These are phyloP conservation scores for Boechera retrofracta DNA, from an alignment of 345 rosid genomes.

Conservation along the genomic window DNA sequence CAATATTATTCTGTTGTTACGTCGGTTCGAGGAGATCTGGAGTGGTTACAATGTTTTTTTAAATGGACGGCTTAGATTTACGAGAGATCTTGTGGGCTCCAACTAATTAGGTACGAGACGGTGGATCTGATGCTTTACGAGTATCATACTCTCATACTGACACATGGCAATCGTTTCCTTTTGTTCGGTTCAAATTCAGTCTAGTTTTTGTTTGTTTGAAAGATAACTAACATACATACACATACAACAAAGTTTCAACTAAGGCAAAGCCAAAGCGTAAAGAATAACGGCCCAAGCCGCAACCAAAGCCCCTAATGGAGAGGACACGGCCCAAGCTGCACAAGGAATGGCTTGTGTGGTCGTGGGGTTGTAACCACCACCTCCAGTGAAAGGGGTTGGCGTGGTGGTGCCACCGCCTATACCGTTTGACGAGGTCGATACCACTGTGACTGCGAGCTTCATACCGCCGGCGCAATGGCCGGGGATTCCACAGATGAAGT, in stretches of 20 bases:
- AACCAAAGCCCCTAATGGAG: slow-evolving; percentile 18
- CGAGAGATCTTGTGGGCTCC: slow-evolving; percentile 29
- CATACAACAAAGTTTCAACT: slow-evolving; percentile 8
- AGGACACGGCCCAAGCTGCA: slow-evolving; percentile 31
- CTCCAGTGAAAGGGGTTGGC: slow-evolving; percentile 23
- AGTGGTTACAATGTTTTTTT: slow-evolving; percentile 38
- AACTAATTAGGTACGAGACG: slow-evolving; percentile 34
- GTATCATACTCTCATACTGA: slow-evolving; percentile 2
- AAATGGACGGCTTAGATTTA: slow-evolving; percentile 37
- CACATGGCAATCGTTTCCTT: slow-evolving; percentile 15
- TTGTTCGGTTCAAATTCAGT: neutral
- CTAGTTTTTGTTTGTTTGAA: neutral
- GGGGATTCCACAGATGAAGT: slow-evolving; percentile 68
- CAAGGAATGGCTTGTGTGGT: slow-evolving; percentile 42
- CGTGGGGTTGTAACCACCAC: slow-evolving; percentile 35
- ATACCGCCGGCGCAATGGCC: slow-evolving; percentile 79
- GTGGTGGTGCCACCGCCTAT: slow-evolving; percentile 25
- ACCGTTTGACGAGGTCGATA: slow-evolving; percentile 21
- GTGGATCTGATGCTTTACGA: slow-evolving; percentile 21
- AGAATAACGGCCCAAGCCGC: slow-evolving; percentile 31
- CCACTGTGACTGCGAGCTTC: slow-evolving; percentile 69
- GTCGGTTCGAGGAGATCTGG: slow-evolving; percentile 21
- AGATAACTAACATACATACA: neutral
- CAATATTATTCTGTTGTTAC: slow-evolving; percentile 31
- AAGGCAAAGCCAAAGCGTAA: slow-evolving; percentile 25